These are phyloP conservation scores for Raphanus sativus DNA, from an alignment of 345 rosid species.

Conservation along the genomic window DNA sequence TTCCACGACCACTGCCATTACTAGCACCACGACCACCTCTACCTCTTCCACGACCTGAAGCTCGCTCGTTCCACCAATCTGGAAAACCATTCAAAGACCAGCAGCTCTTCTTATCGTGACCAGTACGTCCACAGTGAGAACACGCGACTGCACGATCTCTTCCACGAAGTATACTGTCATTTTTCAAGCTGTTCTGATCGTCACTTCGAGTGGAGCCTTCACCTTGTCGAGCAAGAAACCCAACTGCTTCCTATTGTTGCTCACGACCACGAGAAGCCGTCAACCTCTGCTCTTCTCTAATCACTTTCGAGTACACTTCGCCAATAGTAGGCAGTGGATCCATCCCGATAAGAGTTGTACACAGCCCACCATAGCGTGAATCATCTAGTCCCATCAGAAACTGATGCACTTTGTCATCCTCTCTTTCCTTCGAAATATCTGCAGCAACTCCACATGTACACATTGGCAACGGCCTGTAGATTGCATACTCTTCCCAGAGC, in stretches of 20 bases:
- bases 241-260: background rate
- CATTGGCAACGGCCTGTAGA: background rate
- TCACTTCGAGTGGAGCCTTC: background rate
- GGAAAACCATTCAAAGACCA: too few relatives aligned
- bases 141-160: background rate
- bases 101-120: too few relatives aligned
- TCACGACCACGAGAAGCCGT: background rate
- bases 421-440: background rate
- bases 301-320: background rate
- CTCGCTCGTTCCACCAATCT: too few relatives aligned
- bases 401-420: background rate
- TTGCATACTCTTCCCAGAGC: background rate
- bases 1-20: too few relatives aligned
- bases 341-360: background rate
- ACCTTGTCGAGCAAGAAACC: too few relatives aligned
- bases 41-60: too few relatives aligned
- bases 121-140: background rate
- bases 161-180: background rate
- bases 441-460: background rate
- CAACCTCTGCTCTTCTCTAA: background rate
- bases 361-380: too few relatives aligned
- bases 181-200: too few relatives aligned
- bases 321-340: background rate
- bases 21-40: too few relatives aligned
- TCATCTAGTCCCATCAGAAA: too few relatives aligned